These are phyloP conservation scores for Phalaenopsis aphrodite DNA, from an alignment of 106 monocot species.

Conservation along the genomic window DNA sequence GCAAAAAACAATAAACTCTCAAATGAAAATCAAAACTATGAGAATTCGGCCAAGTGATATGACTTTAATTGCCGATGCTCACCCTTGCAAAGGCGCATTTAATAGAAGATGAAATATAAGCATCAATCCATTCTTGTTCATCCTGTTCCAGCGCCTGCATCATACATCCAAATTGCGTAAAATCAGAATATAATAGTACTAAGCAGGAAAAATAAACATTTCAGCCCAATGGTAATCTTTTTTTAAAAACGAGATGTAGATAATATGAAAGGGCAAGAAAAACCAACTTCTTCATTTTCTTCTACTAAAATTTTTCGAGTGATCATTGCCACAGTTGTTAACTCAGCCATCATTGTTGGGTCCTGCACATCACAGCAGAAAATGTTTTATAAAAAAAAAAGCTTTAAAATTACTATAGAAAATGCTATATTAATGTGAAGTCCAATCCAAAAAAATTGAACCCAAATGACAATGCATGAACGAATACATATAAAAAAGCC, in stretches of 20 bases:
- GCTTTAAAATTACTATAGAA: not conserved
- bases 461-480: not conserved
- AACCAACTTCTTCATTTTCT: conserved; percentile 70
- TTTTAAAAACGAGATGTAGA: not conserved
- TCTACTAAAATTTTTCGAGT: conserved; percentile 65
- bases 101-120: conserved; percentile 70
- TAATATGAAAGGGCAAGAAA: not conserved
- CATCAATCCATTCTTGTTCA: conserved; percentile 71
- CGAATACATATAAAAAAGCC: not conserved
- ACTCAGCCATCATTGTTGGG: conserved; percentile 54
- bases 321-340: conserved; percentile 59
- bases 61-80: conserved; percentile 13
- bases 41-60: not conserved
- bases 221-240: not conserved
- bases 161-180: not conserved
- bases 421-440: not conserved
- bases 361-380: conserved; percentile 29
- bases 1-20: not conserved
- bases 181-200: not conserved
- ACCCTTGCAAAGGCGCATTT: conserved; percentile 85
- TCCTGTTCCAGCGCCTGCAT: conserved; percentile 27
- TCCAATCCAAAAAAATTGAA: not conserved
- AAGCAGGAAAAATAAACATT: not conserved
- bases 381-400: not conserved
- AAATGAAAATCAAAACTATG: not conserved